Base-by-base conservation (phyloP, 202 grass and related monocot species). In the Musa balbisiana region DNA sequence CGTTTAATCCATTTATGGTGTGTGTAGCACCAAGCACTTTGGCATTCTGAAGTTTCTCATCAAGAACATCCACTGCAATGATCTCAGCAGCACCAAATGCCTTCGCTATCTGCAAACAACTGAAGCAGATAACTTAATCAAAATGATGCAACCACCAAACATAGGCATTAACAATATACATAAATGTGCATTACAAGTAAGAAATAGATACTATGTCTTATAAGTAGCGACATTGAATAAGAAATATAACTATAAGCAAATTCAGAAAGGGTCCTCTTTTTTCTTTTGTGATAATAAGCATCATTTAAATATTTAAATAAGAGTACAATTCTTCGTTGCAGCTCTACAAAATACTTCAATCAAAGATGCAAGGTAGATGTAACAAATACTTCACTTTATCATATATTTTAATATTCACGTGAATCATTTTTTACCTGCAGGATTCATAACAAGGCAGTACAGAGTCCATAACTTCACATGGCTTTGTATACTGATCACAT, bases 71-170 rank as follows among this genome's bases (percentile, higher is more conserved):
- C 3, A 98, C 94, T 19, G 94, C 94, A 71, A 98, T 98, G 71
- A 98, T 70, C 87, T 98, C 88, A 15, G 91, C 77, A 81, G 94
- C 94, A 59, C 94, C 94, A 91, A 98, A 98, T 74, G 94, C 94
- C 81, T 79, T 93, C 2, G 94, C 91, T 81, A 98, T 89, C 88
- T 98, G 94, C 81, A 98, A 83, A 82, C 93, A 97, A 79, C 93
- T 97, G 90, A 81, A 82, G 25, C 17, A 11, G 43, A 51, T 14
- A 2, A n/a, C 62, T 52, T 52, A 78, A 81, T 71, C 26, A 80
- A 53, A 77, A 79, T 71, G 65, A 80, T 90, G 62, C 80, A 79
- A 52, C 16, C 24, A 12, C n/a, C 65, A 67, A 51, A 26, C 8
- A 15, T 12, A 53, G n/a, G 10, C 17, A 62, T 17, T 8, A 20